Evolutionary conservation across 225 moss, liverwort and hornwort species (phyloP).

Genomic region (Climacium dendroides): DNA sequence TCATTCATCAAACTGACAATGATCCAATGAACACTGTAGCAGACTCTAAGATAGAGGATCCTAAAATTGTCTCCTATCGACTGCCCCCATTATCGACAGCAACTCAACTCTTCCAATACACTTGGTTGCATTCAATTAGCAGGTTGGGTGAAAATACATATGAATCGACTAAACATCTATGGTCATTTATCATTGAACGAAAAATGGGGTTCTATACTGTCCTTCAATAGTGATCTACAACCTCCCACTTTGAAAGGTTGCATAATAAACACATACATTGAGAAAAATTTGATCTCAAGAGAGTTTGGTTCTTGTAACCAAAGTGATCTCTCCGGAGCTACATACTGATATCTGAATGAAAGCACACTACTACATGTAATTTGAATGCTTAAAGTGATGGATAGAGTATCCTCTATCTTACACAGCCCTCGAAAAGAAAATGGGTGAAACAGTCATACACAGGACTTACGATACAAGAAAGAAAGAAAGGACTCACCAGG

Average conservation of each 20-base stretch:
- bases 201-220: background rate
- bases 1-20: background rate
- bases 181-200: background rate
- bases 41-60: background rate
- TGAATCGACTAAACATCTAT: background rate
- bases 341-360: background rate
- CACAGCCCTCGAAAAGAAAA: background rate
- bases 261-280: background rate
- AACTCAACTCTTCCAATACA: background rate
- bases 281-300: background rate
- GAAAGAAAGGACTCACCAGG: constrained; percentile 9
- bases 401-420: background rate
- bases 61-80: background rate
- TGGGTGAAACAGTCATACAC: background rate
- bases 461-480: background rate
- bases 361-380: background rate
- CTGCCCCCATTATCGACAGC: background rate
- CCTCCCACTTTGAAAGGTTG: background rate
- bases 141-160: background rate
- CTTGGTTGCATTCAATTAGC: background rate
- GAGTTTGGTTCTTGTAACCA: background rate
- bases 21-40: background rate
- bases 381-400: background rate
- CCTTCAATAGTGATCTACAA: background rate
- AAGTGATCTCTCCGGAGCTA: background rate